phyloP scores from a whole-genome alignment of 2,329 filamentous ascomycete genomes.

The Penicillium aurantiogriseum region DNA sequence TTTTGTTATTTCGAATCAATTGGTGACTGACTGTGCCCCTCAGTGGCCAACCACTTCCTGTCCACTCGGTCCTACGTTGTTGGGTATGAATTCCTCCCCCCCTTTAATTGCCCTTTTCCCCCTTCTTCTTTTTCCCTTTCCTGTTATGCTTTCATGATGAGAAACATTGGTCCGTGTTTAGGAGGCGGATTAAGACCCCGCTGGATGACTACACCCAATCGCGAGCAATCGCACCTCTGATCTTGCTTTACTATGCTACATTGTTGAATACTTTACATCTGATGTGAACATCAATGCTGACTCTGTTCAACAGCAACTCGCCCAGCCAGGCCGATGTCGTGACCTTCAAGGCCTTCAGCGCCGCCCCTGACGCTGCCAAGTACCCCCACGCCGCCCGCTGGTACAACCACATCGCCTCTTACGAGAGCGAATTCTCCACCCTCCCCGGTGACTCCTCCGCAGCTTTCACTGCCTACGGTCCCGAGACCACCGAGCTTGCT shows the following conservation, averaged over 20 bases:
- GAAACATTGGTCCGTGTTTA: conserved; percentile 93
- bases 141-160: conserved; percentile 63
- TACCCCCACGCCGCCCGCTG: conserved; percentile 93
- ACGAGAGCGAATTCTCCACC: conserved; percentile 86
- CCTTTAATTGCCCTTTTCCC: conserved; percentile 6
- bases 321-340: conserved; percentile 95
- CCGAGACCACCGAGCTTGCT: conserved; percentile 72
- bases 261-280: conserved; percentile 1
- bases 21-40: conserved; percentile 35
- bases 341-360: conserved; percentile 84
- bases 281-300: conserved; percentile 15
- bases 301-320: conserved; percentile 49
- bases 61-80: conserved; percentile 73
- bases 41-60: conserved; percentile 46
- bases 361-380: conserved; percentile 74
- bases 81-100: conserved; percentile 61
- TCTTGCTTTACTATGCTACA: conserved; percentile 15
- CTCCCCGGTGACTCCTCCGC: conserved; percentile 89
- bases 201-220: conserved; percentile 73
- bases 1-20: conserved; percentile 23
- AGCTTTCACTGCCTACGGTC: conserved; percentile 86
- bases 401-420: conserved; percentile 98
- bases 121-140: conserved; percentile 21
- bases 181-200: conserved; percentile 91
- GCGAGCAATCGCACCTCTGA: conserved; percentile 78